A percentile compares a stretch with the other conserved stretches of the same genome.
phyloP scores from a whole-genome alignment of 345 rosid species.

The Populus ilicifolia region DNA sequence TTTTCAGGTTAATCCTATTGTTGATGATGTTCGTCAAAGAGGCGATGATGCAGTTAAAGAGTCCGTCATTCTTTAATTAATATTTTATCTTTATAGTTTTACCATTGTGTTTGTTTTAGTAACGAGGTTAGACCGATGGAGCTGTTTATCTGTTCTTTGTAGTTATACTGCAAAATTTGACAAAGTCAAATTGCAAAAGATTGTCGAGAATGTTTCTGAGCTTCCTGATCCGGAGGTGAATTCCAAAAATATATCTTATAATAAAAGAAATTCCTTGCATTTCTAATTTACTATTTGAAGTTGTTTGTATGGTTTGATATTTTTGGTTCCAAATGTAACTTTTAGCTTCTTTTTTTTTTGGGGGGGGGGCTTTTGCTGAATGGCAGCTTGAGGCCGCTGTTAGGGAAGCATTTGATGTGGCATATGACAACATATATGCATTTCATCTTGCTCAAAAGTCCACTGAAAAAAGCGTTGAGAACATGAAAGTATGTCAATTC shows the following conservation, averaged over 20 bases:
- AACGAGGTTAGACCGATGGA: too few relatives aligned
- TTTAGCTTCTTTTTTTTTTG: too few relatives aligned
- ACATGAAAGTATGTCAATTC: conserved; percentile 61
- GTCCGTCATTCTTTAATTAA: conserved; percentile 37
- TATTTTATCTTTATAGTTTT: background rate
- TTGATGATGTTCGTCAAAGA: conserved; percentile 64
- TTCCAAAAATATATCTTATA: too few relatives aligned
- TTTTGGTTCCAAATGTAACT: too few relatives aligned
- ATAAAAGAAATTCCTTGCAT: too few relatives aligned
- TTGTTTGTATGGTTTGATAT: background rate
- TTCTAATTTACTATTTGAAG: too few relatives aligned
- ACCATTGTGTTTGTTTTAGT: background rate
- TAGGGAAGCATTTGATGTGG: conserved; percentile 84
- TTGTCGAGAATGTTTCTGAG: conserved; percentile 60
- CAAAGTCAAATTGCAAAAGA: conserved; percentile 55
- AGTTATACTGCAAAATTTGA: conserved; percentile 82
- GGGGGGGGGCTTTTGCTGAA: too few relatives aligned
- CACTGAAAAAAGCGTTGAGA: conserved; percentile 58
- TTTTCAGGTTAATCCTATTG: conserved; percentile 63
- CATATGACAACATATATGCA: conserved; percentile 75
- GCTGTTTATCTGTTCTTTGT: conserved; percentile 14
- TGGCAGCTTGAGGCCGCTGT: conserved; percentile 53
- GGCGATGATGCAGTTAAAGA: conserved; percentile 87
- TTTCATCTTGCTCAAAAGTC: conserved; percentile 86
- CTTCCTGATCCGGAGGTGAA: conserved; percentile 70